Conservation (phyloP, 208 protist genomes). For the Leishmania amazonensis region DNA sequence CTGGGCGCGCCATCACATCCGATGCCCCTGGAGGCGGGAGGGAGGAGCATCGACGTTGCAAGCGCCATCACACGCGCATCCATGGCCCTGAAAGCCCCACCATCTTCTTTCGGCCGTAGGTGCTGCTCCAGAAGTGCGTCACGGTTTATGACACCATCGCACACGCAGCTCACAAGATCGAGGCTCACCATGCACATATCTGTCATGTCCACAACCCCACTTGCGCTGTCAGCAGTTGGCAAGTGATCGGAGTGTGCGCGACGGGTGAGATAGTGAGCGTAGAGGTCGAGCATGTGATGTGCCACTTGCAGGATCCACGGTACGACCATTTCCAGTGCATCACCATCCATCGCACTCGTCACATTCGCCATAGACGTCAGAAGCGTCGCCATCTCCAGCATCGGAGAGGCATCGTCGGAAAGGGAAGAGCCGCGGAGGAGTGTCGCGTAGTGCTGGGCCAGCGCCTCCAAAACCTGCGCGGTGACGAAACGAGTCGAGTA, state of each 20-base stretch:
- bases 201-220: slow-evolving; percentile 27
- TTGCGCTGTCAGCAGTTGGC: not conserved
- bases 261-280: slow-evolving; percentile 13
- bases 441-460: slow-evolving; percentile 21
- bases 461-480: slow-evolving; percentile 23
- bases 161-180: slow-evolving; percentile 58
- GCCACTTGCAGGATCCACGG: slow-evolving; percentile 34
- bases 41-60: slow-evolving; percentile 13
- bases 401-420: slow-evolving; percentile 2
- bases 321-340: slow-evolving; percentile 18
- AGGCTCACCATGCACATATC: slow-evolving; percentile 53
- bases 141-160: slow-evolving; percentile 43
- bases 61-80: slow-evolving; percentile 19
- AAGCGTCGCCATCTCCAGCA: slow-evolving; percentile 41
- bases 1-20: not conserved
- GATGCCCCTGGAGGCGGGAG: not conserved
- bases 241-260: not conserved
- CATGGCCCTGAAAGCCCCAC: not conserved
- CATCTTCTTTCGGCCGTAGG: slow-evolving; percentile 9
- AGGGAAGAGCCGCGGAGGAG: slow-evolving; percentile 8
- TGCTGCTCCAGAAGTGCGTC: slow-evolving; percentile 18
- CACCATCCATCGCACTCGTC: slow-evolving; percentile 21
- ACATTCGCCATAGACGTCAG: slow-evolving; percentile 45
- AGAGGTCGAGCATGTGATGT: slow-evolving; percentile 26
- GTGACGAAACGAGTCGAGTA: slow-evolving; percentile 10